Conservation (phyloP, 1,284 basidiomycete species). For the Prillingera fragicola region DNA sequence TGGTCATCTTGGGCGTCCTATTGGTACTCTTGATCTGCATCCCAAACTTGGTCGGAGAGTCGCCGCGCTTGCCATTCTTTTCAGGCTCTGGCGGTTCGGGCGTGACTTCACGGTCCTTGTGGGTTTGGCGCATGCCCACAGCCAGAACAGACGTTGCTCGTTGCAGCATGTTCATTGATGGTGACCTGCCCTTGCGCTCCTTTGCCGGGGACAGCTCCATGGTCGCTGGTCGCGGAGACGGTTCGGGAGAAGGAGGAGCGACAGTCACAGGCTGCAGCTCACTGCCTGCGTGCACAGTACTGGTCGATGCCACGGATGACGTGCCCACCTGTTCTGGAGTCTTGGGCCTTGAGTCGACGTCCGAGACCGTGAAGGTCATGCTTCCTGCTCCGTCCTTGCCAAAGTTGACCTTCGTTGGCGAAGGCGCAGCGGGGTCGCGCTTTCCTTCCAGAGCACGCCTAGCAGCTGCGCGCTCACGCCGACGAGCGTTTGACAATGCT, state of each 20-base stretch:
- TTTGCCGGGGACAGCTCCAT: slow-evolving; percentile 8
- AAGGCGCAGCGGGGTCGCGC: neutral
- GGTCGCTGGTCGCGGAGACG: slow-evolving; percentile 13
- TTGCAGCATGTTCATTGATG: slow-evolving; percentile 88
- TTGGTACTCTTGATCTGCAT: neutral
- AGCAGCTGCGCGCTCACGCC: slow-evolving; percentile 27
- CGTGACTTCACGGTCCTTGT: slow-evolving; percentile 1
- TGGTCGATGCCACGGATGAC: neutral
- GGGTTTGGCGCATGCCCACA: slow-evolving; percentile 9
- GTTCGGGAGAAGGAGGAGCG: slow-evolving; percentile 1
- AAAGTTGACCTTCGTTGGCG: neutral
- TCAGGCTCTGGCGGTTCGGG: neutral
- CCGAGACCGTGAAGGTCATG: neutral
- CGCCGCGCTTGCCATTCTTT: slow-evolving; percentile 13
- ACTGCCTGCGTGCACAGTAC: neutral
- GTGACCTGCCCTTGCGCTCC: slow-evolving; percentile 59
- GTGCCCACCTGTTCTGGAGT: neutral
- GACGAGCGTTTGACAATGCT: slow-evolving; percentile 22
- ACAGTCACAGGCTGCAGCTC: neutral
- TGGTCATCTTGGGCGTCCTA: slow-evolving; percentile 17
- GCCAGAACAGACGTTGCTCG: slow-evolving; percentile 78
- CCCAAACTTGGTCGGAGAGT: slow-evolving; percentile 36
- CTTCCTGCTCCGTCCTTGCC: too few species aligned
- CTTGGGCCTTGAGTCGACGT: neutral
- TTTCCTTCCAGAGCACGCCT: slow-evolving; percentile 18